Evolutionary conservation across 1,284 basidiomycete species (phyloP), one percentile per base, ranked within the genome.

Genomic region (Leccinum colubrinum): DNA sequence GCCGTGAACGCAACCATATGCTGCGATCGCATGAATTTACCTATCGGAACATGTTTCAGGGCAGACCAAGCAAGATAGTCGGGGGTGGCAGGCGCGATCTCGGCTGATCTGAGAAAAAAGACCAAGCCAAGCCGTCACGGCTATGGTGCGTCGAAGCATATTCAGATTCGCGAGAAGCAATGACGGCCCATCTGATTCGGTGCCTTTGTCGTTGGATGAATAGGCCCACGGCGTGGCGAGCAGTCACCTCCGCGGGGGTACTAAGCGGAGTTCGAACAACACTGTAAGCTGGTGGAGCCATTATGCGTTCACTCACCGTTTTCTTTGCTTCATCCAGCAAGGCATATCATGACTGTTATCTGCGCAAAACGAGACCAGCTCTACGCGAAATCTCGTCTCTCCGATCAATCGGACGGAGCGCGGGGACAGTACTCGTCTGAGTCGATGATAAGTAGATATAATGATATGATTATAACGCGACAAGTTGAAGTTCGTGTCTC

Each of bases 21-120:
- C 4, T 68, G 64, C 15, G 66, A 71, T 39, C 60, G 61, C 0
- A 33, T 51, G 54, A 72, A 66, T 17, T 66, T 67, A 15, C 68
- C 67, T 0, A 58, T 66, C 11, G 65, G 68, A 22, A 48, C 14
- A 33, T n/a, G 17, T 41, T 65, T 14, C 39, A 61, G 9, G 27
- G 6, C 9, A 64, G 37, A 37, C 2, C 11, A 5, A 20, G 15
- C 6, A 61, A 14, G 48, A 56, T 61, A 50, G 48, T 27, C 33
- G 59, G 39, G 7, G 17, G 7, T 55, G 53, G 53, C 15, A 6
- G 64, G 70, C 25, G 51, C 25, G 51, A 52, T 25, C 14, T 30
- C 51, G 51, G 51, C 25, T 25, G 25, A 52, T 30, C 7, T 27
- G 51, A 52, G 51, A 7, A 55, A 53, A 66, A 53, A 54, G 53